phyloP scores from a whole-genome alignment of 257 asterid species.

The Cynanchum wilfordii region DNA sequence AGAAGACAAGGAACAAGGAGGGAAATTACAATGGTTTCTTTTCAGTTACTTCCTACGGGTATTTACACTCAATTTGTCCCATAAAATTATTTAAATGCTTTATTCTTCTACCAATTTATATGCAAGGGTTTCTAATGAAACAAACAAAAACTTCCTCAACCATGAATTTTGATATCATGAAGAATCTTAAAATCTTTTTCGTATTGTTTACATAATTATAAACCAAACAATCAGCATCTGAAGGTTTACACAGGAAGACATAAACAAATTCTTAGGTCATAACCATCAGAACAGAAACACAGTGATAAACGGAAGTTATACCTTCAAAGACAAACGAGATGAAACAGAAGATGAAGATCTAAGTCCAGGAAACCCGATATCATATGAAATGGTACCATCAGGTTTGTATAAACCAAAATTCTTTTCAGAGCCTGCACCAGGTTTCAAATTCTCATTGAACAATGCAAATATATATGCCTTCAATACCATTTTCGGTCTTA shows the following conservation, averaged over 20 bases:
- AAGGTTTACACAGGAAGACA: neutral
- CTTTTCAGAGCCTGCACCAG: constrained; percentile 70
- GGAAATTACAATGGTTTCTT: neutral
- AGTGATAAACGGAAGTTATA: constrained; percentile 16
- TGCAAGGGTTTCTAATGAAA: neutral
- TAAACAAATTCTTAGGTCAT: neutral
- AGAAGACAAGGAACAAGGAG: neutral
- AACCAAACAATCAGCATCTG: neutral
- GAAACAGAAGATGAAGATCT: constrained; percentile 64
- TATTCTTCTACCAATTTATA: neutral
- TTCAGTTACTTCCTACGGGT: neutral
- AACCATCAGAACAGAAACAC: neutral
- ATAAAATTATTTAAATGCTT: neutral
- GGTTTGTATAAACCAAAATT: constrained; percentile 78
- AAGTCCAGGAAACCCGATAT: constrained; percentile 74
- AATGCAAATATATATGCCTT: constrained; percentile 86
- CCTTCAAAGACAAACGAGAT: constrained; percentile 49
- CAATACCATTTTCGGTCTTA: constrained; percentile 64
- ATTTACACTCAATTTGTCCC: neutral
- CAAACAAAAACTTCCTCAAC: neutral
- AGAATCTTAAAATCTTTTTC: neutral
- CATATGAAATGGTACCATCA: constrained; percentile 73
- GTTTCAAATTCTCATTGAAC: constrained; percentile 74
- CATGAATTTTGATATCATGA: neutral
- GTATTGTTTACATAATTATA: neutral